A percentile compares a stretch with the other conserved stretches of the same genome.
These are phyloP conservation scores for Hyphodiscus hymeniophilus DNA, from an alignment of 495 filamentous ascomycete genomes.

Conservation along the genomic window DNA sequence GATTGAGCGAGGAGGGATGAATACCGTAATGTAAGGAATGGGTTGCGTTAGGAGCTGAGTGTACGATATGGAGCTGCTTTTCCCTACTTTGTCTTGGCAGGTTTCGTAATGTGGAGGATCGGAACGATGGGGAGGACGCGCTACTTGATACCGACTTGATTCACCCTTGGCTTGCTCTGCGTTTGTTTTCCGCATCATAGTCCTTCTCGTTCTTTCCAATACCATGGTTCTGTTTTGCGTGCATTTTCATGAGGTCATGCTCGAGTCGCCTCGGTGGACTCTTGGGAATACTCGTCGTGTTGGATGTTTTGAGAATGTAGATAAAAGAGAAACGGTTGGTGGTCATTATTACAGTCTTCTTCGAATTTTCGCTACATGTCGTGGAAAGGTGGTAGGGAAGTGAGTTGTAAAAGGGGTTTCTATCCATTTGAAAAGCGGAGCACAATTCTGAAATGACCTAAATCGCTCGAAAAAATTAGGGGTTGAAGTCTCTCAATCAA, in stretches of 20 bases:
- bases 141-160: slow-evolving; percentile 10
- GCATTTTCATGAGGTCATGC: slow-evolving; percentile 3
- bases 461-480: no score
- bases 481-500: no score
- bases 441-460: no score
- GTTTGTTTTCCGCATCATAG: not conserved
- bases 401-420: no score
- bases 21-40: not conserved
- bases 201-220: slow-evolving; percentile 10
- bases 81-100: not conserved
- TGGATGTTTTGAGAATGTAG: no score
- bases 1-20: not conserved
- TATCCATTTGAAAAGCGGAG: no score
- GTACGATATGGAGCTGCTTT: slow-evolving; percentile 18
- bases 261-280: not conserved
- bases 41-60: not conserved
- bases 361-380: no score
- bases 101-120: slow-evolving; percentile 13
- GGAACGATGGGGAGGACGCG: not conserved
- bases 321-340: no score
- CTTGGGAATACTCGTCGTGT: no score
- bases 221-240: slow-evolving; percentile 12
- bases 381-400: no score
- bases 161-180: slow-evolving; percentile 1
- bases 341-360: no score